phyloP scores from a whole-genome alignment of 192 early-diverging fungal genomes.

The Coemansia sp. region DNA sequence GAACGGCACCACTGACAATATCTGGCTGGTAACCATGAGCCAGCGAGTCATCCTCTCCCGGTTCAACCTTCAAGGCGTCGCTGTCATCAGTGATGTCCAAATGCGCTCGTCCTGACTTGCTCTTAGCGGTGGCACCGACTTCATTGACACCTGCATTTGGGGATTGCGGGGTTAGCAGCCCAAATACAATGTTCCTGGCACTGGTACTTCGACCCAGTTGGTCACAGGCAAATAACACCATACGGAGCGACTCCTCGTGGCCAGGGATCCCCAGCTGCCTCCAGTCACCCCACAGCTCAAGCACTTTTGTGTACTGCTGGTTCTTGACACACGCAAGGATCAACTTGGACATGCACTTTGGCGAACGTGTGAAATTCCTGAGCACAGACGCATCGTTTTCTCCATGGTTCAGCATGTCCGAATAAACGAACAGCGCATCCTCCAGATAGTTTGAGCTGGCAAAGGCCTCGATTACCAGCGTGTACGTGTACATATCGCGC shows the following conservation, averaged over 20 bases:
- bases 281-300: conserved; percentile 45
- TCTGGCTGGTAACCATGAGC: conserved; percentile 9
- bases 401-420: conserved; percentile 34
- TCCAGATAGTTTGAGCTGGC: conserved; percentile 14
- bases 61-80: background rate
- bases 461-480: conserved; percentile 35
- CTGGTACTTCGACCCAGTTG: conserved; percentile 28
- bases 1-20: conserved; percentile 23
- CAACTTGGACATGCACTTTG: conserved; percentile 20
- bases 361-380: conserved; percentile 9
- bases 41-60: background rate
- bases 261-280: conserved; percentile 12
- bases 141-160: background rate
- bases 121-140: background rate
- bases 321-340: conserved; percentile 21
- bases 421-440: conserved; percentile 37
- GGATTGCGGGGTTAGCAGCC: conserved; percentile 17
- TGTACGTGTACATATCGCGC: conserved; percentile 39
- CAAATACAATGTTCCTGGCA: conserved; percentile 25
- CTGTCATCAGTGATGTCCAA: background rate
- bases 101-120: background rate
- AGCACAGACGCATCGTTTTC: conserved; percentile 20
- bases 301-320: conserved; percentile 19
- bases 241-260: conserved; percentile 10
- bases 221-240: conserved; percentile 45